Evolutionary conservation across 192 early-diverging fungal species (phyloP).

Genomic region (Entrophospora sp.): DNA sequence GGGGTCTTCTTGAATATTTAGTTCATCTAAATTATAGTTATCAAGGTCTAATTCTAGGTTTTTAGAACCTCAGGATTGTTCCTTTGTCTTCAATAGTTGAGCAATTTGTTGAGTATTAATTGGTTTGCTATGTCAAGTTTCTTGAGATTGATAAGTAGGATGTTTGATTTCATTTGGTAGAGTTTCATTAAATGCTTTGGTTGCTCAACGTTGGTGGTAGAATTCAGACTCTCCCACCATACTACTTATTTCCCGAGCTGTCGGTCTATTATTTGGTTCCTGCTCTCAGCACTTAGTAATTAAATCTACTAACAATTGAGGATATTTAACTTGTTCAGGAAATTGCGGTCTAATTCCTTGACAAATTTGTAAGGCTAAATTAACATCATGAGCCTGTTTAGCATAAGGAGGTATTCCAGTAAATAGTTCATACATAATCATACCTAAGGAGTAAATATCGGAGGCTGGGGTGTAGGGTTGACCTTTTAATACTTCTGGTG

Average conservation of each 20-base stretch:
- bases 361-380: not conserved
- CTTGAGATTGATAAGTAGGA: not conserved
- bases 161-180: not conserved
- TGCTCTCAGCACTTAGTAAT: not conserved
- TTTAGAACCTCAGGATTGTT: not conserved
- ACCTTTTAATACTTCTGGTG: not conserved
- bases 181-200: not conserved
- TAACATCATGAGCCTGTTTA: not conserved
- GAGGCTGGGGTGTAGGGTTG: not conserved
- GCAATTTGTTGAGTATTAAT: not conserved
- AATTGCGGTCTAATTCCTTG: not conserved
- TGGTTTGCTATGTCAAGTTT: not conserved
- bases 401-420: not conserved
- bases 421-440: not conserved
- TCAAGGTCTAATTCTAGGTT: not conserved
- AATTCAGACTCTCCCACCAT: not conserved
- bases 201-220: not conserved
- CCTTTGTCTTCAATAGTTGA: not conserved
- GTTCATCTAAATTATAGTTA: not conserved
- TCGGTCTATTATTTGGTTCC: not conserved
- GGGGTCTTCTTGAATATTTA: constrained; percentile 7
- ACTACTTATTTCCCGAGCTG: not conserved
- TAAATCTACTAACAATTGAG: not conserved
- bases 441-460: constrained; percentile 9
- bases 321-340: not conserved